Conservation (phyloP, 1,284 basidiomycete species). For the Ceratobasidium sp. region DNA sequence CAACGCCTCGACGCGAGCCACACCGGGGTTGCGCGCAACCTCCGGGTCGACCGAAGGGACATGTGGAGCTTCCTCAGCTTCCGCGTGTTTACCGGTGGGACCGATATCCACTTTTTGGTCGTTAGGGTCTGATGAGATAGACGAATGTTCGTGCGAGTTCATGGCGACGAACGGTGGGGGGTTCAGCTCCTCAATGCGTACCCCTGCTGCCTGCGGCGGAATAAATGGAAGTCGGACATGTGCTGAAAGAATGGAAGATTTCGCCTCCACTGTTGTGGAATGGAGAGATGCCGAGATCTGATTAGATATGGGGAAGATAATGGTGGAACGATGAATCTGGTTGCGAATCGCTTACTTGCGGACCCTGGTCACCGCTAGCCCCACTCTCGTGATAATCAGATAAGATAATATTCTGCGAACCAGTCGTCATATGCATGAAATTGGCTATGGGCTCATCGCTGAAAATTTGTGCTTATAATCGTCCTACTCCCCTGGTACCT, state of each 20-base stretch:
- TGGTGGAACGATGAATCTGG: background rate
- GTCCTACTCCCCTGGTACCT: conserved; percentile 6
- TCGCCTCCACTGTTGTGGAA: conserved; percentile 7
- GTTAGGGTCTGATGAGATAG: background rate
- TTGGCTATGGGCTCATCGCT: background rate
- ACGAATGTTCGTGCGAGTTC: conserved; percentile 18
- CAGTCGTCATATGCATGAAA: background rate
- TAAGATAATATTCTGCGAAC: conserved; percentile 2
- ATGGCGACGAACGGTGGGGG: conserved; percentile 8
- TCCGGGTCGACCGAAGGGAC: background rate
- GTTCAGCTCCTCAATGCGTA: background rate
- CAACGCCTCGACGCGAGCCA: conserved; percentile 30
- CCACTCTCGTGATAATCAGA: conserved; percentile 34
- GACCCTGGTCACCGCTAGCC: background rate
- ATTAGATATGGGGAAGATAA: conserved; percentile 12
- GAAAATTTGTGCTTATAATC: conserved; percentile 32
- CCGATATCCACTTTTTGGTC: background rate
- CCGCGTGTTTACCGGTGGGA: background rate
- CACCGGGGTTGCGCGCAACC: conserved; percentile 23
- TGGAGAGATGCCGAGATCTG: background rate
- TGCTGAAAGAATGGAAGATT: conserved; percentile 16
- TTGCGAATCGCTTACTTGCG: background rate
- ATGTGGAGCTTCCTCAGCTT: background rate
- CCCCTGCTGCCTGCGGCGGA: background rate
- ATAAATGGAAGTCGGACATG: conserved; percentile 31